Evolutionary conservation across 2,329 filamentous ascomycete species (phyloP), one percentile per base, ranked within the genome.

Genomic region (Calonectria hawksworthii): DNA sequence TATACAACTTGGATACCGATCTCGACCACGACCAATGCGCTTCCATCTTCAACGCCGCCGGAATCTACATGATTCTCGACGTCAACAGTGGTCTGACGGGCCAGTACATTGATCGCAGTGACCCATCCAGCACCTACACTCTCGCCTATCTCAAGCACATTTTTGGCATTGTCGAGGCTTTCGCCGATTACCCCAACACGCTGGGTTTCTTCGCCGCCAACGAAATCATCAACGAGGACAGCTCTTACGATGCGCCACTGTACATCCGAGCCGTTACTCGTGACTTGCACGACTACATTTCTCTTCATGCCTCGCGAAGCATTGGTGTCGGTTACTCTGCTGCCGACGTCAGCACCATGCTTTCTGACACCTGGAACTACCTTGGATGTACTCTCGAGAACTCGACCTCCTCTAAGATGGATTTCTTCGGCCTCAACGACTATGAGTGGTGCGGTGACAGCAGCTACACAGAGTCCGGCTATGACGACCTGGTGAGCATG

Each of bases 401-500:
- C 41, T 65, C 61, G 21, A 65, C 61, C 30, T 23, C 26, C 0
- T 65, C 61, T 2, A 44, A 50, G 18, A 65, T 65, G 38, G 38
- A 65, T 16, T 65, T 65, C 28, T 65, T 65, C 21, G 61, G 61
- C 2, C 41, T 65, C 38, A 65, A 65, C 61, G 61, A 65, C 61
- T 65, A 65, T 10, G 61, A 65, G 28, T 65, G 61, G 61, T 65
- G 61, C 61, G 61, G 61, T n/a, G 61, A 65, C 26, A 65, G 61
- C 41, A 65, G 61, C 41, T 65, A 50, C 61, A 65, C 61, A 1
- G 18, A 65, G 61, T 65, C 61, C 7, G 61, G 61, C 14, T 65
- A 65, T 30, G 28, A 65, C 41, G 26, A 65, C 23, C 38, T 65
- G 18, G 41, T 65, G 0, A 16, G 26, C 41, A 50, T 23, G 61